Conservation (phyloP, 805 yeast genomes). For the Candida insectorum region DNA sequence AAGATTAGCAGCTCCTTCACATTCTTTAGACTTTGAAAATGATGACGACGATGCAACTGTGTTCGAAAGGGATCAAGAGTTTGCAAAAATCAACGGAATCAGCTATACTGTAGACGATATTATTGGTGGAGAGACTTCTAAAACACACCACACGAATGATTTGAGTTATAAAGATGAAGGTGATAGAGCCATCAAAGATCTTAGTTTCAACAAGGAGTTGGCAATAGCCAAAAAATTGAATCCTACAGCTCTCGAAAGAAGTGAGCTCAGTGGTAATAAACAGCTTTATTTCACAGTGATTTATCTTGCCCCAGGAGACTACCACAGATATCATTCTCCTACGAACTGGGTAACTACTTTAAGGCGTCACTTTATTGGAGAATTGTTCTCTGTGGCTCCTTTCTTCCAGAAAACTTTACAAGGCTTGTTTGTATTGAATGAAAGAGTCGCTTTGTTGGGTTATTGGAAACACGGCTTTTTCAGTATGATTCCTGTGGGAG, state of each 20-base stretch:
- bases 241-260: conserved; percentile 28
- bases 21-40: conserved; percentile 44
- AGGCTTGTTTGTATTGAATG: conserved; percentile 87
- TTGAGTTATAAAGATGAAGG: conserved; percentile 61
- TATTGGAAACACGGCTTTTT: conserved; percentile 97
- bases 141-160: conserved; percentile 39
- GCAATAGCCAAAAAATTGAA: conserved; percentile 41
- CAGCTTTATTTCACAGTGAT: conserved; percentile 84
- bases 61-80: conserved; percentile 59
- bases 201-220: conserved; percentile 31
- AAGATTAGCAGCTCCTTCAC: conserved; percentile 53
- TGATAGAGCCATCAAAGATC: conserved; percentile 49
- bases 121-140: conserved; percentile 52
- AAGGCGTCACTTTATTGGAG: conserved; percentile 95
- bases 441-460: conserved; percentile 91
- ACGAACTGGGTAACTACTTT: conserved; percentile 91
- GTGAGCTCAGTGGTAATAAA: conserved; percentile 39
- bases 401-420: conserved; percentile 85
- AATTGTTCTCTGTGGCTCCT: conserved; percentile 93
- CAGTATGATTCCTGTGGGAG: conserved; percentile 99
- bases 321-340: conserved; percentile 96
- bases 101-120: conserved; percentile 67
- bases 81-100: conserved; percentile 76
- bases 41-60: conserved; percentile 38
- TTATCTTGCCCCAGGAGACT: conserved; percentile 96